Percentiles rank a stretch among this genome's conserved stretches.
These are phyloP conservation scores for Xylaria grammica DNA, from an alignment of 495 filamentous ascomycete species.

Conservation along the genomic window DNA sequence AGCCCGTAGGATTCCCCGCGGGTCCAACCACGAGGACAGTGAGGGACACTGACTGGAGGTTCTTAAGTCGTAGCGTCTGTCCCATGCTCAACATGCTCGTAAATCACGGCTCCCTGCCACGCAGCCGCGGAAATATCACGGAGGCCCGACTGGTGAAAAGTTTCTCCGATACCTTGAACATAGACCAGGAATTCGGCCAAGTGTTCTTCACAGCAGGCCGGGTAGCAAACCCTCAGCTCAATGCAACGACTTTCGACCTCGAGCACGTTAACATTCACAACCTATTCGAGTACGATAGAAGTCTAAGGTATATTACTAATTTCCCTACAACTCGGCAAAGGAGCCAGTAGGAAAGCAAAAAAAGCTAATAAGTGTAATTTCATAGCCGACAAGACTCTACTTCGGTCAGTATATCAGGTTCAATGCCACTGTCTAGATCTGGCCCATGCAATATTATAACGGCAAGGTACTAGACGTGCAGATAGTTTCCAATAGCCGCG, in stretches of 20 bases:
- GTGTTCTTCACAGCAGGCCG: slow-evolving; percentile 50
- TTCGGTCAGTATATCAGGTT: slow-evolving; percentile 50
- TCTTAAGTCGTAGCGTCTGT: slow-evolving; percentile 39
- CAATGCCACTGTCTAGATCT: slow-evolving; percentile 51
- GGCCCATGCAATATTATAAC: slow-evolving; percentile 49
- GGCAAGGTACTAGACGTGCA: slow-evolving; percentile 41
- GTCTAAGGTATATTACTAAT: slow-evolving; percentile 47
- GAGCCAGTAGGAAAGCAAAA: too few relatives aligned
- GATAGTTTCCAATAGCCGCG: slow-evolving; percentile 48
- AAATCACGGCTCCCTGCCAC: slow-evolving; percentile 45
- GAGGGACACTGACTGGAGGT: too few relatives aligned
- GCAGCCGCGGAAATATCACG: slow-evolving; percentile 43
- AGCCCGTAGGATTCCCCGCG: too few relatives aligned
- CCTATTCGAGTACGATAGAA: slow-evolving; percentile 57
- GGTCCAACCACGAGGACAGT: too few relatives aligned
- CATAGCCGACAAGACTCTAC: slow-evolving; percentile 49
- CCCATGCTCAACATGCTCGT: slow-evolving; percentile 46
- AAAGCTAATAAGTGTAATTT: background rate
- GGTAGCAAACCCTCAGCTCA: slow-evolving; percentile 51
- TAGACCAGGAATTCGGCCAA: slow-evolving; percentile 39
- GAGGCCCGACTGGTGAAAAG: slow-evolving; percentile 37
- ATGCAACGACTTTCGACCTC: slow-evolving; percentile 55
- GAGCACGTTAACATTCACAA: slow-evolving; percentile 55
- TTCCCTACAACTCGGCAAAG: background rate
- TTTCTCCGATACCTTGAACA: slow-evolving; percentile 47